phyloP scores from a whole-genome alignment of 768 basidiomycete species.

The Termitomyces eurrhizus region DNA sequence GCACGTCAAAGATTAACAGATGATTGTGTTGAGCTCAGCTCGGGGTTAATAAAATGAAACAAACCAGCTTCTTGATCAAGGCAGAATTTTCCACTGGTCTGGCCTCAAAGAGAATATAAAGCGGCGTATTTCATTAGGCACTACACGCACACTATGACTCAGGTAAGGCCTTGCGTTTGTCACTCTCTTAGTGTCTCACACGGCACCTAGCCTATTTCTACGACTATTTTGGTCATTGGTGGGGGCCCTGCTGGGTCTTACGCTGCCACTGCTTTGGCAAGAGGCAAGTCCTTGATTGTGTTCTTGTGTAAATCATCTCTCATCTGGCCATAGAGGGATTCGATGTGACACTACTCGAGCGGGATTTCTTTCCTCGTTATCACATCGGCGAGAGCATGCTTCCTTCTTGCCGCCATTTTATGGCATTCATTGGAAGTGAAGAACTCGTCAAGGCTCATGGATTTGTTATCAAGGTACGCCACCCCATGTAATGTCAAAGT shows the following conservation, averaged over 20 bases:
- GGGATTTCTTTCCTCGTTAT: constrained; percentile 43
- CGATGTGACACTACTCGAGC: constrained; percentile 48
- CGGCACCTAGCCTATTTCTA: constrained; percentile 17
- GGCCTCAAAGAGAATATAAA: too few relatives aligned
- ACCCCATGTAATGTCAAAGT: not conserved
- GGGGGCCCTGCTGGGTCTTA: constrained; percentile 48
- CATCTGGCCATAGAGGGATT: constrained; percentile 23
- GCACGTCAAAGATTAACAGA: too few relatives aligned
- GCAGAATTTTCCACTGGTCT: too few relatives aligned
- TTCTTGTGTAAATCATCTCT: not conserved
- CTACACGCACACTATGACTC: not conserved
- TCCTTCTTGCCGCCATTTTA: constrained; percentile 27
- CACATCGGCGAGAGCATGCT: constrained; percentile 36
- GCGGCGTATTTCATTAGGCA: too few relatives aligned
- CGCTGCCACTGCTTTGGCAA: constrained; percentile 40
- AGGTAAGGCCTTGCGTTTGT: not conserved
- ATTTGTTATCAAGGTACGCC: constrained; percentile 25
- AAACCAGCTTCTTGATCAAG: too few relatives aligned
- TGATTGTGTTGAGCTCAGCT: too few relatives aligned
- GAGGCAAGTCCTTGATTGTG: constrained; percentile 29
- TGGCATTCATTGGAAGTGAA: constrained; percentile 30
- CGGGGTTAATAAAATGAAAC: too few relatives aligned
- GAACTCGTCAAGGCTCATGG: constrained; percentile 25
- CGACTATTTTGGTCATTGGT: constrained; percentile 34
- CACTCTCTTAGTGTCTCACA: not conserved